phyloP scores from a whole-genome alignment of 495 filamentous ascomycete species.

The Ascobolus immersus region DNA sequence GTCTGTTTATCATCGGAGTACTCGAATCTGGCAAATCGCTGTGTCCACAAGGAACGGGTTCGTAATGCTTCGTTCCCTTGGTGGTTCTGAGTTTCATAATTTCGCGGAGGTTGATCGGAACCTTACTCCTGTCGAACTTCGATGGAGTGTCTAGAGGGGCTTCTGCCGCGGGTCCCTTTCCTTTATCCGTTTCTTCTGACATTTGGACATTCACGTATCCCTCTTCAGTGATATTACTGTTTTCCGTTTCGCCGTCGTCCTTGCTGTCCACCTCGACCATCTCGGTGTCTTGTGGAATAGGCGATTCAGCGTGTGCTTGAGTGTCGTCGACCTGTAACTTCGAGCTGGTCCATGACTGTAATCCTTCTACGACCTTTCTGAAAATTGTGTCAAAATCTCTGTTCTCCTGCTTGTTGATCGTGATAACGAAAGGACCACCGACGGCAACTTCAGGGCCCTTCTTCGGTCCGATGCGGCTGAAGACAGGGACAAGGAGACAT shows the following conservation, averaged over 20 bases:
- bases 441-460: slow-evolving; percentile 16
- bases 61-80: too few relatives aligned
- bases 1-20: too few relatives aligned
- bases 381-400: slow-evolving; percentile 33
- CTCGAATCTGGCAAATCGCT: too few relatives aligned
- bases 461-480: slow-evolving; percentile 23
- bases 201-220: slow-evolving; percentile 77
- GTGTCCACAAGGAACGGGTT: too few relatives aligned
- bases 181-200: too few relatives aligned
- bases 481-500: slow-evolving; percentile 59
- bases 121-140: neutral
- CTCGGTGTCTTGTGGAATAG: slow-evolving; percentile 39
- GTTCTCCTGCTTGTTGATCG: slow-evolving; percentile 35
- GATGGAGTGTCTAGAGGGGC: neutral
- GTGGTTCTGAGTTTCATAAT: too few relatives aligned
- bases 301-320: slow-evolving; percentile 17
- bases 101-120: too few relatives aligned
- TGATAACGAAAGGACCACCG: slow-evolving; percentile 32
- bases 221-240: slow-evolving; percentile 69
- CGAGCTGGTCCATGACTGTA: slow-evolving; percentile 34
- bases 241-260: slow-evolving; percentile 42
- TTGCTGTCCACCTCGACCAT: slow-evolving; percentile 52
- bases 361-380: slow-evolving; percentile 31
- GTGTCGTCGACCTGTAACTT: slow-evolving; percentile 30
- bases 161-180: too few relatives aligned